Evolutionary conservation across 805 yeast species (phyloP), one percentile per base, ranked within the genome.

Genomic region (Cyberlindnera americana): DNA sequence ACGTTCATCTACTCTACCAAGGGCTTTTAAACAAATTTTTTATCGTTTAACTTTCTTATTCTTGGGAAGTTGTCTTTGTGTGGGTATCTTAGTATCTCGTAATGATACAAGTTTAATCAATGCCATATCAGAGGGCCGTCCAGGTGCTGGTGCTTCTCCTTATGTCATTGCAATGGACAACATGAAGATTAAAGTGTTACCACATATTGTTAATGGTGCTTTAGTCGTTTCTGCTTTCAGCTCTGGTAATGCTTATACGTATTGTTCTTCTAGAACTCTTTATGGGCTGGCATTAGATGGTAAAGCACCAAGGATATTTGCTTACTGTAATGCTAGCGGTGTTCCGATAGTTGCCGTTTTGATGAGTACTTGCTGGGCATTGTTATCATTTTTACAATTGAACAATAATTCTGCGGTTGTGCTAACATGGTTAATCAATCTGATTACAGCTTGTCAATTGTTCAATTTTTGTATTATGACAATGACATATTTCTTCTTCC

Each of bases 181-280:
- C 46, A 64, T 86, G 53, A 73, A 76, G 1, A 82, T 88, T 38
- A 74, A 67, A 24, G 81, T 74, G 0, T 66, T 87, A 34, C 95
- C 95, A 23, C 76, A 81, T 54, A 71, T 88, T 44, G 88, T 89
- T 41, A 89, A 89, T 61, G 95, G 77, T 1, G 75, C 86, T 22
- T 71, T 88, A 40, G 69, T 88, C 39, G 69, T 86, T 5, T 75
- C 93, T 1, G 83, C 90, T 0, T 81, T 86, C 49, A 80, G 89
- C 25, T 89, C 95, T 2, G 95, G 95, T 38, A 86, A 86, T 59
- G 83, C 91, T 2, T 83, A 79, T 57, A 75, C 84, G 25, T 85
- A 77, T 55, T 79, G 88, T 44, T 81, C 91, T 0, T 75, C 88
- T 7, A 67, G 83, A 48, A 69, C 84, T 0, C 64, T 86, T 17